Evolutionary conservation across 2,329 filamentous ascomycete genomes (phyloP), one percentile per base, ranked within the genome.

Genomic region (Rutstroemia sp.): DNA sequence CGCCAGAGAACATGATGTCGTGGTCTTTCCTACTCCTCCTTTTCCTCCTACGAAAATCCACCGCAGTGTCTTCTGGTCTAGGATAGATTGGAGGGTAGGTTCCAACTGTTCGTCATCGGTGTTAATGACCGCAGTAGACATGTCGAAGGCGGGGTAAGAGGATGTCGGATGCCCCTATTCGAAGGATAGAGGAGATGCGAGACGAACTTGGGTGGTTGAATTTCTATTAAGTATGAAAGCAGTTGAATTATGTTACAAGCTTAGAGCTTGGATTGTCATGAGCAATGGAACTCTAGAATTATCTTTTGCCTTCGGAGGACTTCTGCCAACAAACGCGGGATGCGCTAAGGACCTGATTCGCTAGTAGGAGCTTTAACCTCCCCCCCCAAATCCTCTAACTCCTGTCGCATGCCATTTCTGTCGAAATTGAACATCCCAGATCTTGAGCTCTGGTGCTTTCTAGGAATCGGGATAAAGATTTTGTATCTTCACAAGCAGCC

Each of bases 11-110:
- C 94, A 99, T 7, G 92, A 97, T 16, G 94, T 99, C n/a, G 94
- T 99, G 27, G 94, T 99, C 79, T 99, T 99, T 72, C 94, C 94
- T 47, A 99, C 94, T 71, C 94, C 94, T 69, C 94, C 94, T 76
- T 99, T 99, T 64, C 94, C 94, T 68, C 94, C 94, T 59, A 99
- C 94, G 69, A 99, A 99, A 75, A 99, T 95, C 94, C 94, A 99
- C 71, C 94, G 89, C 56, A 99, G 85, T 36, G 89, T 87, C 73
- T 91, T 90, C 74, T 99, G 94, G 77, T 95, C 90, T 68, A 99
- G 84, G 70, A 99, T 91, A 62, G 89, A 88, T 76, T 96, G 89
- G 68, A 99, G 88, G 52, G 89, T 90, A 48, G 94, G 92, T 77
- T 95, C 92, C 76, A 97, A 85, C 66, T 83, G 78, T 70, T 91